Evolutionary conservation across 2,329 filamentous ascomycete genomes (phyloP), one percentile per base, ranked within the genome.

Genomic region (Diaporthe helianthi): DNA sequence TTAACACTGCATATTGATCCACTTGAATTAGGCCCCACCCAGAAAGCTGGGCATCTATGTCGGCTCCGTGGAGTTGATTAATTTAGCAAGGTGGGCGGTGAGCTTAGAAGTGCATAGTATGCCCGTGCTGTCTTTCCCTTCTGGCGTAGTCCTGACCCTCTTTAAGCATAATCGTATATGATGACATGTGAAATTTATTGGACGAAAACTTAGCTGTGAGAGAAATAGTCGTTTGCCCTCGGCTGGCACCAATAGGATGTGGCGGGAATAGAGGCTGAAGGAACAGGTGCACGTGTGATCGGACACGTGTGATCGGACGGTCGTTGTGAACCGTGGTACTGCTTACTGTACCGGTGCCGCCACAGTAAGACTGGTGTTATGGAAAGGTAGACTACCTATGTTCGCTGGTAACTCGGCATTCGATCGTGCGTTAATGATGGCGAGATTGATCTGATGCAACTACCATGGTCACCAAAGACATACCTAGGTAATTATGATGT

Each of bases 371-470:
- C 29, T 41, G 13, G 44, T 63, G 12, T 17, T 47, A 44, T 8
- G 12, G 19, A 46, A 5, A 46, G 41, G 41, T 4, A n/a, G n/a
- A n/a, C n/a, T n/a, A n/a, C n/a, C n/a, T n/a, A 63, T 17, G 7
- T n/a, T 63, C 58, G 58, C 58, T 36, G 19, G n/a, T 36, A 63
- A 49, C 58, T 63, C 58, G 58, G 58, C 58, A 41, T 63, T 63
- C 44, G 44, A 61, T 46, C 41, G 41, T 47, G 58, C 41, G 29
- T 26, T 22, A 61, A 47, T 36, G 41, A 63, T 29, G 58, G 58
- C 36, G 29, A 49, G 58, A 36, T 36, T 24, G 29, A 63, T 49
- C 47, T 36, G 41, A 49, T n/a, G 44, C 29, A 36, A 47, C 19
- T 8, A 36, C 36, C 33, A 36, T 36, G 2, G 29, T 19, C n/a